Evolutionary conservation across 2,329 filamentous ascomycete species (phyloP).

Genomic region (Aspergillus brunneoviolaceus): DNA sequence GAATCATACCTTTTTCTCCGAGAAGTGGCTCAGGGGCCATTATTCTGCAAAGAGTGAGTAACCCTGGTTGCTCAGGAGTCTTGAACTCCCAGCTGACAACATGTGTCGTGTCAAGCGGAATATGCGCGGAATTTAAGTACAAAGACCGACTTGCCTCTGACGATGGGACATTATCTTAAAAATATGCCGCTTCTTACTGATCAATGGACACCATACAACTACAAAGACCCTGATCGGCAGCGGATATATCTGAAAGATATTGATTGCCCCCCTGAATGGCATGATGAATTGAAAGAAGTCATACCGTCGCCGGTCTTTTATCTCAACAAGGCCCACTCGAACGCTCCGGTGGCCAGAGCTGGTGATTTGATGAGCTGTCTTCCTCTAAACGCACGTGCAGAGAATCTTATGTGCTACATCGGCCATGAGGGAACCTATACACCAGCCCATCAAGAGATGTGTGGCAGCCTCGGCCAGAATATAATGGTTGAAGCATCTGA

Average conservation of each 20-base stretch:
- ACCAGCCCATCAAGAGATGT: constrained; percentile 95
- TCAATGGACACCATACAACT: constrained; percentile 75
- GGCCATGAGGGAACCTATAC: constrained; percentile 98
- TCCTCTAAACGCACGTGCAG: constrained; percentile 80
- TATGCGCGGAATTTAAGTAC: constrained; percentile 76
- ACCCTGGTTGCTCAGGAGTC: not conserved
- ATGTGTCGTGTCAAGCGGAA: constrained; percentile 59
- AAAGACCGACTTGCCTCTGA: constrained; percentile 75
- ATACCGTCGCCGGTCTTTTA: constrained; percentile 86
- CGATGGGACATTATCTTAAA: constrained; percentile 83
- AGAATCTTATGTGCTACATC: constrained; percentile 98
- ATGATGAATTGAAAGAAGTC: constrained; percentile 70
- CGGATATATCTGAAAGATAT: constrained; percentile 96
- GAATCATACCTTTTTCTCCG: constrained; percentile 74
- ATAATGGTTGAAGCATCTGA: constrained; percentile 93
- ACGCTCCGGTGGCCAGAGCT: constrained; percentile 65
- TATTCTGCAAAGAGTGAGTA: constrained; percentile 73
- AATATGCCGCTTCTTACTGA: constrained; percentile 82
- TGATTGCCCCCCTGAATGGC: constrained; percentile 87
- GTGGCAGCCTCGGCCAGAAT: constrained; percentile 90
- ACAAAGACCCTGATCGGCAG: constrained; percentile 75
- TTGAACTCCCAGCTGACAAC: constrained; percentile 17
- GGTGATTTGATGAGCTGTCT: constrained; percentile 96
- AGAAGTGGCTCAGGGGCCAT: constrained; percentile 74
- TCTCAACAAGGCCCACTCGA: constrained; percentile 71